A percentile compares a stretch with the other conserved stretches of the same genome.
These are phyloP conservation scores for Mrakia frigida DNA, from an alignment of 768 basidiomycete genomes.

Conservation along the genomic window DNA sequence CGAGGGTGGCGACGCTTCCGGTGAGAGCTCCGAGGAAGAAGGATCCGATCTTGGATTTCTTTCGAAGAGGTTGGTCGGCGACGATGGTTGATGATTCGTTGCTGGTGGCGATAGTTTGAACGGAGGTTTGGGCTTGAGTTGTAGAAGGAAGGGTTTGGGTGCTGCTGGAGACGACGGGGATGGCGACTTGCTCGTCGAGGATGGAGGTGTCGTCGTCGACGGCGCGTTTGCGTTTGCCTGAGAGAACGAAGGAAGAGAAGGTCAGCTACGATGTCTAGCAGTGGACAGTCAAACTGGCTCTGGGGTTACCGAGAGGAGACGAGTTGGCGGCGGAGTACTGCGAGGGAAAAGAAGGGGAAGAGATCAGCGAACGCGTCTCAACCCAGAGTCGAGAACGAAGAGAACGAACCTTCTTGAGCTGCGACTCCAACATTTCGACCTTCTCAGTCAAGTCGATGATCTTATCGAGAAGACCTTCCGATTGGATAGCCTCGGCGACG, in stretches of 20 bases:
- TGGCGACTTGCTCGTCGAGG: neutral
- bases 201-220: neutral
- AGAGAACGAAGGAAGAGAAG: neutral
- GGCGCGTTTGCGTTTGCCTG: conserved; percentile 11
- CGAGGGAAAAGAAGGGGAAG: neutral
- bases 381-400: neutral
- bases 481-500: neutral
- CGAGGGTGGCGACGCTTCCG: conserved; percentile 4
- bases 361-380: neutral
- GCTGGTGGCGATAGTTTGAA: neutral
- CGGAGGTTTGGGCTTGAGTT: neutral
- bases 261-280: neutral
- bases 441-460: neutral
- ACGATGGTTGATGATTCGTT: neutral
- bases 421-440: neutral
- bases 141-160: neutral
- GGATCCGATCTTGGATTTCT: neutral
- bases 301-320: neutral
- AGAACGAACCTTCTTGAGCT: neutral
- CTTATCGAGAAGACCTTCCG: neutral
- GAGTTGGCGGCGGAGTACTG: neutral
- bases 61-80: neutral
- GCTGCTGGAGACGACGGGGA: neutral
- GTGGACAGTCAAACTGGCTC: too few species aligned
- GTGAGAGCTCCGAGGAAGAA: conserved; percentile 14